These are phyloP conservation scores for Coemansia sp. DNA, from an alignment of 192 early-diverging fungal genomes.

Conservation along the genomic window DNA sequence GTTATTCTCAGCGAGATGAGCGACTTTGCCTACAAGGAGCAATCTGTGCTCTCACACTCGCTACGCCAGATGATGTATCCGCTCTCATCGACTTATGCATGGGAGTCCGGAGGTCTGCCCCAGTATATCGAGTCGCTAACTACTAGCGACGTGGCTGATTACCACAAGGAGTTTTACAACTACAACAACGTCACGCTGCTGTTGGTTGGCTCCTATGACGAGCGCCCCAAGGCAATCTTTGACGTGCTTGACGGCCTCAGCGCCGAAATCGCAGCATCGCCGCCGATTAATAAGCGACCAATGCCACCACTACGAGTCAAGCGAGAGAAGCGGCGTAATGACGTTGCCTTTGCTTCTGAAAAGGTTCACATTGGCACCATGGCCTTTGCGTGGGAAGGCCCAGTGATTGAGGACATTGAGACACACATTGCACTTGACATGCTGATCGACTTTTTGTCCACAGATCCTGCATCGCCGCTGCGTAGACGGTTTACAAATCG, in stretches of 20 bases:
- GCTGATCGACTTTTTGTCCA: constrained; percentile 69
- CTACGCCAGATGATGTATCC: constrained; percentile 53
- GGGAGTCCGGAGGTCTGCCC: constrained; percentile 79
- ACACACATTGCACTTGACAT: constrained; percentile 71
- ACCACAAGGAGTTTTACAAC: constrained; percentile 74
- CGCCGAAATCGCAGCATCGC: constrained; percentile 31
- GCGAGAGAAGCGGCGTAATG: constrained; percentile 43
- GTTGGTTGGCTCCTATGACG: constrained; percentile 58
- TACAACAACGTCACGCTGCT: constrained; percentile 69
- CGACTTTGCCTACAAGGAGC: constrained; percentile 72
- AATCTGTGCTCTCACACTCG: constrained; percentile 56
- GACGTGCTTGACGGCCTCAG: constrained; percentile 27
- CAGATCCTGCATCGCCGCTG: constrained; percentile 68
- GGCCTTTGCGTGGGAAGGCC: constrained; percentile 77
- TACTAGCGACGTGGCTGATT: constrained; percentile 68
- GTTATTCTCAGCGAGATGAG: constrained; percentile 83
- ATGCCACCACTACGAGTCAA: constrained; percentile 53
- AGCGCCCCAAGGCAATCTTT: constrained; percentile 56
- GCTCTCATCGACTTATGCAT: constrained; percentile 65
- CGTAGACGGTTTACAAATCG: constrained; percentile 75
- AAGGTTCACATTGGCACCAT: constrained; percentile 70
- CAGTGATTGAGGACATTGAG: constrained; percentile 64
- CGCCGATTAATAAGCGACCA: constrained; percentile 24
- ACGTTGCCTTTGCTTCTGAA: constrained; percentile 65
- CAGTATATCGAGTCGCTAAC: constrained; percentile 68